Conservation (phyloP, 2,329 filamentous ascomycete genomes). For the Cercospora sp. region DNA sequence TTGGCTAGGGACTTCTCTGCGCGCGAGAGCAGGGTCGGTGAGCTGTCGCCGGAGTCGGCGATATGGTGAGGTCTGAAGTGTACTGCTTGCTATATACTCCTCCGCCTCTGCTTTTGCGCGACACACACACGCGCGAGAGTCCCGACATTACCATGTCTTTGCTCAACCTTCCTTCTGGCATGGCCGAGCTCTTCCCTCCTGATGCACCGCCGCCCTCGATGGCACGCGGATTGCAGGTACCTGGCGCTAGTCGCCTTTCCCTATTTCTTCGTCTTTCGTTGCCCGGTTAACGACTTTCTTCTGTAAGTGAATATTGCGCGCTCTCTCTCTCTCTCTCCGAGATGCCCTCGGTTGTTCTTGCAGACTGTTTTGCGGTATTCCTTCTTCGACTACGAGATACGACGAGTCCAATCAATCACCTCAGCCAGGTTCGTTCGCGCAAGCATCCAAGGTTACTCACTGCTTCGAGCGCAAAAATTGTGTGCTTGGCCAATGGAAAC, state of each 20-base stretch:
- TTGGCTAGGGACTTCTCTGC: neutral
- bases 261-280: conserved; percentile 10
- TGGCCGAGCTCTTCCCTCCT: neutral
- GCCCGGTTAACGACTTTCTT: conserved; percentile 14
- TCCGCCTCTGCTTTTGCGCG: neutral
- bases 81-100: conserved; percentile 18
- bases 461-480: neutral
- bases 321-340: neutral
- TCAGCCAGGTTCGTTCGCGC: neutral
- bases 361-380: conserved; percentile 2
- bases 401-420: neutral
- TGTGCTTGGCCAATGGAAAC: conserved; percentile 11
- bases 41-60: conserved; percentile 15
- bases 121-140: neutral
- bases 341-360: conserved; percentile 12
- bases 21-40: neutral
- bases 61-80: conserved; percentile 16
- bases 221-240: conserved; percentile 4
- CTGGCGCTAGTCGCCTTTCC: conserved; percentile 4
- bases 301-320: conserved; percentile 10
- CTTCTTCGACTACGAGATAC: neutral
- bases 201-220: conserved; percentile 1
- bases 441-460: conserved; percentile 7
- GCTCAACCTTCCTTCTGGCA: neutral
- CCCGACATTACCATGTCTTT: conserved; percentile 3